A percentile compares a stretch with the other conserved stretches of the same genome.
These are phyloP conservation scores for Ceratopteris richardii DNA, from an alignment of 75 land plant genomes.

Conservation along the genomic window DNA sequence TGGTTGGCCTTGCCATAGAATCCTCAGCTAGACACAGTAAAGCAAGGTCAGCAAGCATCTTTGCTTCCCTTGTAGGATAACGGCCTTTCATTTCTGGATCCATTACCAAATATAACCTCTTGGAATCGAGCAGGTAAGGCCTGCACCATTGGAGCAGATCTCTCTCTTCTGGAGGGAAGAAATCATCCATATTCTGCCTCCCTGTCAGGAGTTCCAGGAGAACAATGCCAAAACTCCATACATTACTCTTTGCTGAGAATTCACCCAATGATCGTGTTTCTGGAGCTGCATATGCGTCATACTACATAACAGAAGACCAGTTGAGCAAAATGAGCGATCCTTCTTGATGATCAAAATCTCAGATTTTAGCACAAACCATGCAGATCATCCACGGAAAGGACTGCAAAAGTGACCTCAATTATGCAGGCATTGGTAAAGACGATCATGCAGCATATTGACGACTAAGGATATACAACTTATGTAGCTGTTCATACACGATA, in stretches of 20 bases:
- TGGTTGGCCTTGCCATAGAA: conserved; percentile 18
- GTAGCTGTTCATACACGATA: no score
- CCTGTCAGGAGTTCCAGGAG: conserved; percentile 44
- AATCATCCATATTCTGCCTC: conserved; percentile 18
- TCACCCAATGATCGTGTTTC: conserved; percentile 9
- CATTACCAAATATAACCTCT: conserved; percentile 14
- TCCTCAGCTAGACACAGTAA: conserved; percentile 24
- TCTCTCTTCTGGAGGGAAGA: conserved; percentile 10
- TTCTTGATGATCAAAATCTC: no score
- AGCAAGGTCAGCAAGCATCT: conserved; percentile 12
- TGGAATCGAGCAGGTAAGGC: conserved; percentile 28
- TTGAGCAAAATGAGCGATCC: no score
- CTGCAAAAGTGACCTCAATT: no score
- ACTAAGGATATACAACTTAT: no score
- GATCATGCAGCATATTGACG: no score
- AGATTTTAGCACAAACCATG: no score
- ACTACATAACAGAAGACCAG: no score
- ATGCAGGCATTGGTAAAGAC: no score
- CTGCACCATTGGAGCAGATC: conserved; percentile 17
- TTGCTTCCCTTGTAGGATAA: conserved; percentile 13
- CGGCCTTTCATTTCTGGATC: conserved; percentile 27
- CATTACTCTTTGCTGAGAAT: conserved; percentile 27
- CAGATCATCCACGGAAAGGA: no score
- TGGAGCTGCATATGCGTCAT: conserved; percentile 24
- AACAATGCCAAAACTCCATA: conserved; percentile 46